Evolutionary conservation across 2,329 filamentous ascomycete species (phyloP), one percentile per base, ranked within the genome.

Genomic region (Didymella lethalis): DNA sequence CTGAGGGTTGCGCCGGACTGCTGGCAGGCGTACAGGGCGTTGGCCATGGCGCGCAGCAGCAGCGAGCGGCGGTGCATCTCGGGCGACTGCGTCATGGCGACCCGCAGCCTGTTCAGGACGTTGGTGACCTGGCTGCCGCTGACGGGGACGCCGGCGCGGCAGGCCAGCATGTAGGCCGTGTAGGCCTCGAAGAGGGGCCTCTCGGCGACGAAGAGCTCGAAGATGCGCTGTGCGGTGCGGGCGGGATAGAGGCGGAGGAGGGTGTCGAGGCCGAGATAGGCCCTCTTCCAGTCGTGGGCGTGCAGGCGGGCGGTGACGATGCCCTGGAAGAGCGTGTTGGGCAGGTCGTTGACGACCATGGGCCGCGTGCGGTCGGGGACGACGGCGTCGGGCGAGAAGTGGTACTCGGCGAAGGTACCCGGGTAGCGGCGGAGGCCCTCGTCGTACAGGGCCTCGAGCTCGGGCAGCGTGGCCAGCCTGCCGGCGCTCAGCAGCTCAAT

Each of bases 211-310:
- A 84, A 81, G 1, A 80, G 52, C 36, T 78, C 77, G 64, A 83
- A 81, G 61, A 83, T 75, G 8, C 81, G 75, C 1, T 67, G 34
- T 0, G 79, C 79, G 1, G 78, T 67, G 23, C 76, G 70, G 0
- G 74, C 75, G 2, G 83, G 83, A 57, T 77, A 80, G 6, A 85
- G 72, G 26, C 83, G 77, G 6, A 84, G 67, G 2, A 75, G 74
- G 10, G 80, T 80, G 65, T 85, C 83, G 3, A 85, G 71, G 4
- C 77, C 79, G 18, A 85, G 73, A 59, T 85, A 85, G 1, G 82
- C 81, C 10, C 75, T 77, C 36, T 71, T 76, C 73, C 81, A 81
- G 50, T 84, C 80, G 18, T 80, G 77, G 31, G 75, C 67, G 4
- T 81, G 64, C 3, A 84, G 60, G 41, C 83, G 78, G 4, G 83